Conservation (phyloP, 257 asterid species). For the Anisodus acutangulus region DNA sequence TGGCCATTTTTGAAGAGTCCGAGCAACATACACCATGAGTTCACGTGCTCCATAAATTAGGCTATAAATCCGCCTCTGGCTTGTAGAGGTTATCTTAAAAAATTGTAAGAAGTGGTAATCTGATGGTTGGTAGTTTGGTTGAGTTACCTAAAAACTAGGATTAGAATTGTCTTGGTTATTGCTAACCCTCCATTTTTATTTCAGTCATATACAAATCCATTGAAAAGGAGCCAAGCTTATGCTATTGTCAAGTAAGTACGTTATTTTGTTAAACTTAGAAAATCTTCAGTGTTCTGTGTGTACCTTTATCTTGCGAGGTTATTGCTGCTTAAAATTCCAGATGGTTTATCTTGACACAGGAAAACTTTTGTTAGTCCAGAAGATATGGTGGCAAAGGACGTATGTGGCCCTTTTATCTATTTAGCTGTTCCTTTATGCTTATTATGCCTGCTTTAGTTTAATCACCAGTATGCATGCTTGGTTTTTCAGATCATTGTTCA, state of each 20-base stretch:
- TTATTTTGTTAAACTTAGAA: neutral
- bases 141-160: neutral
- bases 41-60: too few relatives aligned
- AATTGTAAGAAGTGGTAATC: conserved; percentile 6
- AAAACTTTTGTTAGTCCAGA: conserved; percentile 85
- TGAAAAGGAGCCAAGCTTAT: conserved; percentile 77
- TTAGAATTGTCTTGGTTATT: neutral
- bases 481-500: conserved; percentile 72
- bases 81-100: neutral
- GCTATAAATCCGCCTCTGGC: too few relatives aligned
- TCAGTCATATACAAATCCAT: conserved; percentile 76
- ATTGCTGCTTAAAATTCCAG: conserved; percentile 21
- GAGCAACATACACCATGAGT: too few relatives aligned
- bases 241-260: conserved; percentile 79
- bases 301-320: conserved; percentile 1
- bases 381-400: conserved; percentile 81
- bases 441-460: neutral
- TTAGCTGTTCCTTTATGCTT: neutral
- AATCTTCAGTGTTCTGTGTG: neutral
- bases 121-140: neutral
- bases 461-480: conserved; percentile 33
- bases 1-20: too few relatives aligned
- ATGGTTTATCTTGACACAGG: conserved; percentile 49
- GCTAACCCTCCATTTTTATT: conserved; percentile 20
- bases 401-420: conserved; percentile 34